phyloP scores from a whole-genome alignment of 1,284 basidiomycete genomes.

The Cryptococcus depauperatus region DNA sequence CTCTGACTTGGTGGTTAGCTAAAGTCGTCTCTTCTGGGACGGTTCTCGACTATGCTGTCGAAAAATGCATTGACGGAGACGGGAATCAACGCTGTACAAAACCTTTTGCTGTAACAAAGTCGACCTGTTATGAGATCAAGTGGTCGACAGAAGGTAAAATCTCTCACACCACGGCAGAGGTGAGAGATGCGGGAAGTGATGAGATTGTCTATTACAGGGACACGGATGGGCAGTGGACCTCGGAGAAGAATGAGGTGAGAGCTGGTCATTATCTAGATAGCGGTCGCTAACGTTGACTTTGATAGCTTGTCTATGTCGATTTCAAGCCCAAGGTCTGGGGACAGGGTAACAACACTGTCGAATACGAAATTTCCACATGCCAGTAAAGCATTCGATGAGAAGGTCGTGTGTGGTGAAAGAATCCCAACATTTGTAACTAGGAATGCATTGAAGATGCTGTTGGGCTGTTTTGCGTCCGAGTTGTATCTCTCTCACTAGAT shows the following conservation, averaged over 20 bases:
- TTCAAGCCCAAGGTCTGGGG: conserved; percentile 42
- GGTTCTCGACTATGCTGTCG: conserved; percentile 39
- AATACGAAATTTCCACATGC: conserved; percentile 39
- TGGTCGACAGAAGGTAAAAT: conserved; percentile 43
- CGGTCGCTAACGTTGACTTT: background rate
- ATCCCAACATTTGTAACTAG: too few relatives aligned
- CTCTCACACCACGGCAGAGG: conserved; percentile 42
- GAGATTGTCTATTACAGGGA: conserved; percentile 43
- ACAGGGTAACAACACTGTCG: conserved; percentile 39
- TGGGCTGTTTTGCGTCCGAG: too few relatives aligned
- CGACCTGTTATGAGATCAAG: conserved; percentile 39
- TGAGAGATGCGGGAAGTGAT: conserved; percentile 38
- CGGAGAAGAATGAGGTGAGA: conserved; percentile 40
- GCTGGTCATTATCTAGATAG: background rate
- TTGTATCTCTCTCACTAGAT: background rate
- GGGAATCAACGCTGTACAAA: conserved; percentile 39
- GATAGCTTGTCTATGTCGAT: conserved; percentile 41
- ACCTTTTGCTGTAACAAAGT: conserved; percentile 41
- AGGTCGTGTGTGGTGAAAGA: too few relatives aligned
- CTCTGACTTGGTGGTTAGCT: background rate
- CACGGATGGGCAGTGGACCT: conserved; percentile 42
- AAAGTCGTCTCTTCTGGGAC: conserved; percentile 8
- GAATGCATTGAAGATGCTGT: too few relatives aligned
- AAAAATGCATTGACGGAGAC: conserved; percentile 40
- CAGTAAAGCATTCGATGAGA: conserved; percentile 20